Conservation (phyloP, 768 basidiomycete genomes). For the Mycena crocata region DNA sequence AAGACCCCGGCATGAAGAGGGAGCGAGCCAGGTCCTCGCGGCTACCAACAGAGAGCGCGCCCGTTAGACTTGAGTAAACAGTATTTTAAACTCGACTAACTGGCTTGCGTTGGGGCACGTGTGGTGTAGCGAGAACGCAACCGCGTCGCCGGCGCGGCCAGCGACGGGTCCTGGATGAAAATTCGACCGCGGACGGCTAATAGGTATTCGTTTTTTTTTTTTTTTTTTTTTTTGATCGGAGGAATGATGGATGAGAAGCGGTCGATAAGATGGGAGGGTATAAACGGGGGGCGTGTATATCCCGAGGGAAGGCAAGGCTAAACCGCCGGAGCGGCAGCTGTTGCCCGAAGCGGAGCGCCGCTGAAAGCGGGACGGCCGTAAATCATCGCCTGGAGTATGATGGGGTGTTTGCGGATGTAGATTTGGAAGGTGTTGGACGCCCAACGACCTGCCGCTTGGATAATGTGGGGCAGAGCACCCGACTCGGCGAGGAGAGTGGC, state of each 20-base stretch:
- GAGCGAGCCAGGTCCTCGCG: too few relatives aligned
- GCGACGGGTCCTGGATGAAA: not conserved
- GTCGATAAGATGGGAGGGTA: not conserved
- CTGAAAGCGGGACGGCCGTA: conserved; percentile 6
- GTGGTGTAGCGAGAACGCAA: too few relatives aligned
- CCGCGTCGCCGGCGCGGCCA: too few relatives aligned
- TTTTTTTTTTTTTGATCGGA: too few relatives aligned
- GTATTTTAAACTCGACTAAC: too few relatives aligned
- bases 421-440: conserved; percentile 47
- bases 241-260: conserved; percentile 3
- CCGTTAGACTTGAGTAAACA: too few relatives aligned
- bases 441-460: conserved; percentile 55
- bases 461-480: conserved; percentile 43
- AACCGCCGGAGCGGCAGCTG: too few relatives aligned
- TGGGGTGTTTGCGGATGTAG: conserved; percentile 56
- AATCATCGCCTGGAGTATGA: conserved; percentile 41
- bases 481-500: conserved; percentile 50
- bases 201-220: not conserved
- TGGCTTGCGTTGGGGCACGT: too few relatives aligned
- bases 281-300: not conserved
- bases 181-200: conserved; percentile 1
- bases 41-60: too few relatives aligned
- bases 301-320: too few relatives aligned
- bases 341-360: not conserved
- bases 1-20: too few relatives aligned